Evolutionary conservation across 1,139 yeast species (phyloP), one percentile per base, ranked within the genome.

Genomic region (Geotrichum cucujoidarum): DNA sequence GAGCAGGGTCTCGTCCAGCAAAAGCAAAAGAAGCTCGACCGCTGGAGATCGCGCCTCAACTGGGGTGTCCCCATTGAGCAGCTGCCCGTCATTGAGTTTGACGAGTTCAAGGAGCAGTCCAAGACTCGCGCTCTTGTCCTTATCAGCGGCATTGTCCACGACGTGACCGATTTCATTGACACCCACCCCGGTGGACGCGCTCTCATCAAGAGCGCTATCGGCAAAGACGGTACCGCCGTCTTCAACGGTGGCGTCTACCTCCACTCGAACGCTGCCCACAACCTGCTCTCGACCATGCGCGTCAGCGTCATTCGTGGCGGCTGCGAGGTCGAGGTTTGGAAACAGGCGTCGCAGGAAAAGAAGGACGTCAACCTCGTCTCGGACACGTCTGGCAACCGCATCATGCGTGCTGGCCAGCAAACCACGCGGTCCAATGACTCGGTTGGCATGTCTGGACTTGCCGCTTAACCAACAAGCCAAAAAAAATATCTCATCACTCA

Each of bases 101-200:
- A 79, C 53, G 88, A 86, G 63, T 92, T 89, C 71, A 76, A 80
- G 67, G 80, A 76, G 56, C 76, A 81, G 60, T 76, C 92, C 55
- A 74, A 78, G 63, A 68, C 67, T 22, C 72, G 76, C 43, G 80
- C 81, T 45, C 76, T 89, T 56, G 83, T 90, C 40, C 80, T 92
- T 57, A 85, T 92, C 57, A 80, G 92, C 43, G 99, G 98, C 59
- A 90, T 92, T 57, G 95, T 94, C 48, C 97, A 94, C 70, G 94
- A 90, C 64, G 90, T 89, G 55, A 74, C 90, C 55, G 75, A 75
- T 43, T 92, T 90, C 67, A 78, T 92, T 60, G 83, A 83, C 60
- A 89, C 86, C 63, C 99, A 92, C 70, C 99, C 99, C 53, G 99
- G 99, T 77, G 99, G 99, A 59, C 83, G 81, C 66, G 88, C 95